A percentile compares a stretch with the other conserved stretches of the same genome.
phyloP scores from a whole-genome alignment of 495 filamentous ascomycete genomes.

The Chaetomium fimeti region DNA sequence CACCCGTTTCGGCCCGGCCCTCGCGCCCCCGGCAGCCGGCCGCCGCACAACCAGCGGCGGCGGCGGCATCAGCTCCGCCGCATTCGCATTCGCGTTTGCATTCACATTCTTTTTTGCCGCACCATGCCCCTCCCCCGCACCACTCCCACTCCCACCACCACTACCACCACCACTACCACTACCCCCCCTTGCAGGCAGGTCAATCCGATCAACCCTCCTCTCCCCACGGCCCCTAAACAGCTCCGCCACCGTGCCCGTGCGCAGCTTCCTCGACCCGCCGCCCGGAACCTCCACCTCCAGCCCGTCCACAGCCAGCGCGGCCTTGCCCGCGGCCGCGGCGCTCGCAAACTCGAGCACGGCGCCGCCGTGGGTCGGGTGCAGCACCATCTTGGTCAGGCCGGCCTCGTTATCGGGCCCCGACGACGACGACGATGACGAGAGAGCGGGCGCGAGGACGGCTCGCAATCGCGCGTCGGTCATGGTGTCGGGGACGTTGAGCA shows the following conservation, averaged over 20 bases:
- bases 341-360: slow-evolving; percentile 81
- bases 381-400: slow-evolving; percentile 61
- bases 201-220: slow-evolving; percentile 50
- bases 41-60: slow-evolving; percentile 58
- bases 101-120: slow-evolving; percentile 20
- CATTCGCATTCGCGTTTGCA: not conserved
- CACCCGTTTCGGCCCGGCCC: slow-evolving; percentile 55
- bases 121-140: not conserved
- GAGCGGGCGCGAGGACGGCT: slow-evolving; percentile 60
- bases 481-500: slow-evolving; percentile 69
- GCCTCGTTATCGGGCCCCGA: slow-evolving; percentile 12
- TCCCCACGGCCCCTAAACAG: slow-evolving; percentile 63
- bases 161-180: not conserved
- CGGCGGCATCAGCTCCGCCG: slow-evolving; percentile 47
- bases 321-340: slow-evolving; percentile 68
- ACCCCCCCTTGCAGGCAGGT: slow-evolving; percentile 16
- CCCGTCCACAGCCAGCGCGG: slow-evolving; percentile 69
- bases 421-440: too few species aligned
- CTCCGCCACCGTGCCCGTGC: slow-evolving; percentile 66
- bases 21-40: slow-evolving; percentile 49
- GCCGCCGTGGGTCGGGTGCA: slow-evolving; percentile 78
- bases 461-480: slow-evolving; percentile 69
- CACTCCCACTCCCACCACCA: not conserved
- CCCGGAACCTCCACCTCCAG: slow-evolving; percentile 54
- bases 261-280: slow-evolving; percentile 53